phyloP scores from a whole-genome alignment of 2,329 filamentous ascomycete species.

The Aspergillus proliferans region DNA sequence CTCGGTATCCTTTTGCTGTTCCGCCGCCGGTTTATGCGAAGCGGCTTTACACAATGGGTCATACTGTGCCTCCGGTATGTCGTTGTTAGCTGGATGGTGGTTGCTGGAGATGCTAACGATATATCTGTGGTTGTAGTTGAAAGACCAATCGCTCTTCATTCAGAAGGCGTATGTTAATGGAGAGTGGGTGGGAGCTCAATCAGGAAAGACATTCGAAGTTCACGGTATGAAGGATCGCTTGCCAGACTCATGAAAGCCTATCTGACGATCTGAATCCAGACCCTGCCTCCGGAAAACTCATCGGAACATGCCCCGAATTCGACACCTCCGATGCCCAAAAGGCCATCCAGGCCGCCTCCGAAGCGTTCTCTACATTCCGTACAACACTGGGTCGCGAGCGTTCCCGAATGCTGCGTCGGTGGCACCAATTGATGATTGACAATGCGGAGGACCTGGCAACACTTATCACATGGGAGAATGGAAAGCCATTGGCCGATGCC shows the following conservation, averaged over 20 bases:
- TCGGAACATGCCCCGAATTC: constrained; percentile 79
- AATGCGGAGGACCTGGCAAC: constrained; percentile 61
- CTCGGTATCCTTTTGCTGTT: constrained; percentile 31
- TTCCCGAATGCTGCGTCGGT: constrained; percentile 57
- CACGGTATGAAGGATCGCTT: constrained; percentile 46
- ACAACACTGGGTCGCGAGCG: constrained; percentile 57
- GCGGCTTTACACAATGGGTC: constrained; percentile 37
- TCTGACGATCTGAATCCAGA: constrained; percentile 45
- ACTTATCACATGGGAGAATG: constrained; percentile 64
- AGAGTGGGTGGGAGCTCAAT: constrained; percentile 79
- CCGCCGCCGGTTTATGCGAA: constrained; percentile 26
- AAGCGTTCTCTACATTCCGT: constrained; percentile 59
- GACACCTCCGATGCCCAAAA: constrained; percentile 66
- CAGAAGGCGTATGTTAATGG: constrained; percentile 83
- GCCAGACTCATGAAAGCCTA: background rate
- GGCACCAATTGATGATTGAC: constrained; percentile 61
- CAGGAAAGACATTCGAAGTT: constrained; percentile 87
- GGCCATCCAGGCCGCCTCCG: constrained; percentile 76
- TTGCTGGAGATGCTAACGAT: background rate
- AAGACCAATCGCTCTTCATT: constrained; percentile 76
- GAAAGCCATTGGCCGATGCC: constrained; percentile 58
- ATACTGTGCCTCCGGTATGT: constrained; percentile 34
- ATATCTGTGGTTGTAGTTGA: constrained; percentile 50
- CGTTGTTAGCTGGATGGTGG: constrained; percentile 3
- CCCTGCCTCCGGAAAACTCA: constrained; percentile 72